A percentile compares a stretch with the other conserved stretches of the same genome.
Conservation (phyloP, 495 filamentous ascomycete species). For the Penicillium nucicola region DNA sequence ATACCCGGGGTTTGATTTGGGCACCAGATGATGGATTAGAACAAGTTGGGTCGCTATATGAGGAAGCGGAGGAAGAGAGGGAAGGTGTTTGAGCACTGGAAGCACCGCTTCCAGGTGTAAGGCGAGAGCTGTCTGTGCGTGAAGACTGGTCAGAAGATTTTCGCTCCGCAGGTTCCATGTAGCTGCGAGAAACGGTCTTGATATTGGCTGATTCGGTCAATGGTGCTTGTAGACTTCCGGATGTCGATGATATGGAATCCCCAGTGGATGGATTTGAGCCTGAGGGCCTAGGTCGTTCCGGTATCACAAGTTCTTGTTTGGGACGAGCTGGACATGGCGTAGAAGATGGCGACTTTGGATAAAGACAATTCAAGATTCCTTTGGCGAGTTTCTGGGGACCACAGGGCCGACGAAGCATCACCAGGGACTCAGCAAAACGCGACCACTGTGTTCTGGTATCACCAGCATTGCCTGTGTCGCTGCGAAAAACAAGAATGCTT, state of each 20-base stretch:
- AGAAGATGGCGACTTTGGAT: neutral
- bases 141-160: neutral
- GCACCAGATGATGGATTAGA: neutral
- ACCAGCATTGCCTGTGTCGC: slow-evolving; percentile 9
- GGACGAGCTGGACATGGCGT: too few relatives aligned
- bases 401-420: slow-evolving; percentile 45
- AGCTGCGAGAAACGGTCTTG: too few relatives aligned
- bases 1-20: slow-evolving; percentile 30
- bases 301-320: neutral
- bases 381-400: slow-evolving; percentile 62
- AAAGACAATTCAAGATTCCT: slow-evolving; percentile 34
- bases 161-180: neutral
- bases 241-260: neutral
- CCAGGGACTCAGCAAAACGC: slow-evolving; percentile 23
- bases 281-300: neutral
- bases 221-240: neutral
- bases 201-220: neutral
- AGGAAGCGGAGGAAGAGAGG: neutral
- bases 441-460: slow-evolving; percentile 16
- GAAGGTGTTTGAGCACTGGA: neutral
- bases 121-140: neutral
- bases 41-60: neutral
- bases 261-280: neutral
- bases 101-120: too few relatives aligned
- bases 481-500: slow-evolving; percentile 24